These are phyloP conservation scores for Plasmodium ovale DNA, from an alignment of 169 alveolate species.

Conservation along the genomic window DNA sequence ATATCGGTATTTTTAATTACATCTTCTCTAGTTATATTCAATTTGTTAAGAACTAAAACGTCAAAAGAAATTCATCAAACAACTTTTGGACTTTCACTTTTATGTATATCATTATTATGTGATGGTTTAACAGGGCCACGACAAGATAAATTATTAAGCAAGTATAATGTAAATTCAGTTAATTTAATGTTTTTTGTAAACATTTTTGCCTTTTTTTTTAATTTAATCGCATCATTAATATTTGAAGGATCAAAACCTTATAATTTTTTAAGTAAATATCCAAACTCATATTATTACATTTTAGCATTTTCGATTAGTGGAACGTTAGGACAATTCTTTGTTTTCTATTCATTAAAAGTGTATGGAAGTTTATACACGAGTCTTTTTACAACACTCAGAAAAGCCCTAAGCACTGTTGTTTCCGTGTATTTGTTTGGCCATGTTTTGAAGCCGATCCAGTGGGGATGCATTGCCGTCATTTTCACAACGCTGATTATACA, in stretches of 20 bases:
- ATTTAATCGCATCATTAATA: conserved; percentile 79
- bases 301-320: conserved; percentile 87
- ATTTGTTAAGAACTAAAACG: conserved; percentile 81
- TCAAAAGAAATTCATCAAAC: conserved; percentile 81
- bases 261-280: conserved; percentile 73
- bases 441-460: conserved; percentile 85
- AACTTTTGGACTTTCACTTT: conserved; percentile 86
- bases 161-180: conserved; percentile 86
- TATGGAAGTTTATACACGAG: conserved; percentile 92
- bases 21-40: conserved; percentile 87
- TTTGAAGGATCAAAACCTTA: conserved; percentile 89
- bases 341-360: conserved; percentile 87
- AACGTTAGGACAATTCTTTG: conserved; percentile 91
- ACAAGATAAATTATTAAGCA: conserved; percentile 89
- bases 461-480: conserved; percentile 87
- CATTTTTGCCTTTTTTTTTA: conserved; percentile 83
- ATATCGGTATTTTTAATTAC: conserved; percentile 89
- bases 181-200: conserved; percentile 89
- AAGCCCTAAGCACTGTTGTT: conserved; percentile 89
- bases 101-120: conserved; percentile 88
- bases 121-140: conserved; percentile 94
- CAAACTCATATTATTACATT: conserved; percentile 78
- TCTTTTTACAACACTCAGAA: conserved; percentile 91
- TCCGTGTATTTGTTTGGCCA: conserved; percentile 91
- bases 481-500: conserved; percentile 87